phyloP scores from a whole-genome alignment of 139 green algal genomes.

The Micractinium sp. region DNA sequence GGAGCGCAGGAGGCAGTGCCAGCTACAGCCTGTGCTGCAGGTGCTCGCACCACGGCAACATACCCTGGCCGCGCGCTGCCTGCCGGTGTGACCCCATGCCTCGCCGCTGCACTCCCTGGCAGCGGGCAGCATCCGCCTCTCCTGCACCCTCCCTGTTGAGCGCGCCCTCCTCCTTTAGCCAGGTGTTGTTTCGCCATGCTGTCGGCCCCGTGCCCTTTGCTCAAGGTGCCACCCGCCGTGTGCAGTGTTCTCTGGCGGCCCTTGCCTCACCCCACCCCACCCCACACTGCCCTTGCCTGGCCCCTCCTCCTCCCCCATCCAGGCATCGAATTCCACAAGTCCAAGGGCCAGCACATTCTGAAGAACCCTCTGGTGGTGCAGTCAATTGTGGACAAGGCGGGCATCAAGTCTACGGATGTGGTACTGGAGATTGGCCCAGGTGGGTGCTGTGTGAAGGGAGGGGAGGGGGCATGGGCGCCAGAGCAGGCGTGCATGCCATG shows the following conservation, averaged over 20 bases:
- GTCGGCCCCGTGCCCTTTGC: neutral
- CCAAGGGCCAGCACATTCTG: constrained; percentile 98
- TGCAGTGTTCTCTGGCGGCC: neutral
- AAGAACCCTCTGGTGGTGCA: constrained; percentile 97
- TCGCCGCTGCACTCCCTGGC: too few species aligned
- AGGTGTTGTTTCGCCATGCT: neutral
- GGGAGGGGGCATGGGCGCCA: neutral
- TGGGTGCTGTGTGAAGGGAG: neutral
- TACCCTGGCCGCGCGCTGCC: too few species aligned
- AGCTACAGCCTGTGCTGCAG: neutral
- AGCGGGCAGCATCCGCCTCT: too few species aligned
- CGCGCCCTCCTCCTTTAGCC: neutral
- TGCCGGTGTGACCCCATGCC: too few species aligned
- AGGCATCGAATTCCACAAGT: constrained; percentile 99
- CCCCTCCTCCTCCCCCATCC: neutral
- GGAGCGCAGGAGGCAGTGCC: neutral
- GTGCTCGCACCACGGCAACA: neutral
- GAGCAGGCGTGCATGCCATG: neutral
- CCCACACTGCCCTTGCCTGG: neutral
- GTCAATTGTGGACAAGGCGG: constrained; percentile 96
- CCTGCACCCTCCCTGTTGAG: too few species aligned
- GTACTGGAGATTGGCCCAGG: constrained; percentile 97
- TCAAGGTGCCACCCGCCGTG: neutral
- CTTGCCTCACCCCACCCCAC: too few species aligned
- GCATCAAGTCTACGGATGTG: constrained; percentile 96